These are phyloP conservation scores for Saccharomycopsis schoenii DNA, from an alignment of 805 yeast genomes.

Conservation along the genomic window DNA sequence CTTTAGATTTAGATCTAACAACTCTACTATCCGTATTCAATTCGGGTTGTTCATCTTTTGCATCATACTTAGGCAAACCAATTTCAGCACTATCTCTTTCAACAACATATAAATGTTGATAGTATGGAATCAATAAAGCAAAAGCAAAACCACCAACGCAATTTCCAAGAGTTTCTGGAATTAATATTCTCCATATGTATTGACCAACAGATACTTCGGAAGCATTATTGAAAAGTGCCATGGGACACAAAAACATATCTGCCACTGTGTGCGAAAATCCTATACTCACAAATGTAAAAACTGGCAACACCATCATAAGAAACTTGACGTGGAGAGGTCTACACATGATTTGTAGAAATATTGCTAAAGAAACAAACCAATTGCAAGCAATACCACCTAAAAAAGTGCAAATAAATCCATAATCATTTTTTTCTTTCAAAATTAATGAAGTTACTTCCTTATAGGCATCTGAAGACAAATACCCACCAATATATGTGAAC, in stretches of 20 bases:
- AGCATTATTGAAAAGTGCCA: slow-evolving; percentile 53
- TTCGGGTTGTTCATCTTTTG: slow-evolving; percentile 74
- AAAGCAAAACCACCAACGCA: slow-evolving; percentile 70
- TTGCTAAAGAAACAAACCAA: slow-evolving; percentile 66
- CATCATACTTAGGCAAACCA: slow-evolving; percentile 58
- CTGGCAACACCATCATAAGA: slow-evolving; percentile 52
- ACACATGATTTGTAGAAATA: slow-evolving; percentile 67
- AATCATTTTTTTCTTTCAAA: slow-evolving; percentile 34
- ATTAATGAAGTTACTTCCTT: slow-evolving; percentile 39
- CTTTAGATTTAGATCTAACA: slow-evolving; percentile 35
- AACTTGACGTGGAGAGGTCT: slow-evolving; percentile 73
- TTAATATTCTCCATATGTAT: slow-evolving; percentile 61
- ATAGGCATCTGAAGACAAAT: slow-evolving; percentile 33
- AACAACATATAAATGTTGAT: slow-evolving; percentile 60
- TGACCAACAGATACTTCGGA: slow-evolving; percentile 53
- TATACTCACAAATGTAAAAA: slow-evolving; percentile 67
- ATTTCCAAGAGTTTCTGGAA: slow-evolving; percentile 69
- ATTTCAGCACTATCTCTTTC: slow-evolving; percentile 56
- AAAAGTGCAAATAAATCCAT: slow-evolving; percentile 51
- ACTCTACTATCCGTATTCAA: slow-evolving; percentile 71
- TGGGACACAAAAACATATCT: slow-evolving; percentile 61
- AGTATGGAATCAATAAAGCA: slow-evolving; percentile 58
- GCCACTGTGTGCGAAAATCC: slow-evolving; percentile 80
- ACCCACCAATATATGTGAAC: slow-evolving; percentile 46
- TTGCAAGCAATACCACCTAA: slow-evolving; percentile 70